Evolutionary conservation across 192 early-diverging fungal species (phyloP).

Genomic region (Spizellomyces punctatus): DNA sequence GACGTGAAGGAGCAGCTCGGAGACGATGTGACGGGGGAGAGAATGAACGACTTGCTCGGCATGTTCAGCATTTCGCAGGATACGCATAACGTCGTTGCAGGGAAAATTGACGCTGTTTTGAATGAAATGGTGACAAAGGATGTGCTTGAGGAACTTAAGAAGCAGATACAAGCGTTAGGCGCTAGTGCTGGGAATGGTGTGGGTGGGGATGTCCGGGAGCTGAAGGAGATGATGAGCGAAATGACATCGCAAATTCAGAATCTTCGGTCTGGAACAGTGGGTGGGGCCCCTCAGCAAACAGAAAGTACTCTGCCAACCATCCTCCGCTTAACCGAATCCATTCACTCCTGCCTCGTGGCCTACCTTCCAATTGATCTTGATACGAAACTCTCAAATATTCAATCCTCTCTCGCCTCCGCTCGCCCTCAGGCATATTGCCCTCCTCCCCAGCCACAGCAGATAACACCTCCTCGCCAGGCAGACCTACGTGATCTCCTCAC

Average conservation of each 20-base stretch:
- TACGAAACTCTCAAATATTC: conserved; percentile 16
- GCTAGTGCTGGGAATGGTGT: neutral
- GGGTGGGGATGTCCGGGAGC: neutral
- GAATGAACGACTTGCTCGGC: conserved; percentile 16
- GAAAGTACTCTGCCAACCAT: neutral
- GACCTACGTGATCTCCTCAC: conserved; percentile 7
- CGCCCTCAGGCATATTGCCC: neutral
- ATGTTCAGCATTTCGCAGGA: conserved; percentile 33
- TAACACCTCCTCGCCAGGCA: conserved; percentile 3
- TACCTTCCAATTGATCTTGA: conserved; percentile 32
- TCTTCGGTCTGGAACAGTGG: neutral
- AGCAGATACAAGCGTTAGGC: neutral
- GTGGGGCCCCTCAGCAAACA: neutral
- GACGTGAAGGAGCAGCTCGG: conserved; percentile 27
- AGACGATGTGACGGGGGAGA: conserved; percentile 19
- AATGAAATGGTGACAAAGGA: neutral
- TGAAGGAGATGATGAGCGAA: neutral
- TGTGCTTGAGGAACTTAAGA: neutral
- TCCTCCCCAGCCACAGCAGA: no score
- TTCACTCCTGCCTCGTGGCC: conserved; percentile 25
- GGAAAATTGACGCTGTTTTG: neutral
- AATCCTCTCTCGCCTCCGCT: conserved; percentile 10
- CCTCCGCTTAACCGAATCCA: conserved; percentile 27
- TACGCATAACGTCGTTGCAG: conserved; percentile 14
- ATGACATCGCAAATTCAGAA: neutral